Conservation (phyloP, 1,284 basidiomycete genomes). For the Cryptococcus floricola region DNA sequence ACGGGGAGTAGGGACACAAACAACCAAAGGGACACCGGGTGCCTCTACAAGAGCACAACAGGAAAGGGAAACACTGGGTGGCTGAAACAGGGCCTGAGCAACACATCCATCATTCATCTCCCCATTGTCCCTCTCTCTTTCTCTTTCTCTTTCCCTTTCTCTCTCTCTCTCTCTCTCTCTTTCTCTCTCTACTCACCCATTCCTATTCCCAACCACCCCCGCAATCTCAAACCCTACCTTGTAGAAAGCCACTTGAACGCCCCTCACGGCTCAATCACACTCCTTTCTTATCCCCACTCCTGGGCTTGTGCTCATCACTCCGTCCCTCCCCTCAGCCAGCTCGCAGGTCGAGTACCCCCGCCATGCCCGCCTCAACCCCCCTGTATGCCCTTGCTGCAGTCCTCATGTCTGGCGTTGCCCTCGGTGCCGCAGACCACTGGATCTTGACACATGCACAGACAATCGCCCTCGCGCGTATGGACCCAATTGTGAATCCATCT, state of each 20-base stretch:
- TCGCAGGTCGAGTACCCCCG: slow-evolving; percentile 10
- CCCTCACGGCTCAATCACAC: slow-evolving; percentile 8
- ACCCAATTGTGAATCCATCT: slow-evolving; percentile 49
- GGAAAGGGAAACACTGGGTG: no score
- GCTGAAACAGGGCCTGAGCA: no score
- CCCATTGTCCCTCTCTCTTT: background rate
- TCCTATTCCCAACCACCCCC: background rate
- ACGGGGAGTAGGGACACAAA: no score
- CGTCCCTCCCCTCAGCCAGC: background rate
- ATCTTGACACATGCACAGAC: slow-evolving; percentile 30
- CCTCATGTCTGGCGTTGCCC: slow-evolving; percentile 5
- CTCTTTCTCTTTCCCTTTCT: background rate
- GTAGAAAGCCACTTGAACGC: background rate
- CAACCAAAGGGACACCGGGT: no score
- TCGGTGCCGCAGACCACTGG: slow-evolving; percentile 24
- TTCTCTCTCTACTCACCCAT: background rate
- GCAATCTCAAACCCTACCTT: background rate
- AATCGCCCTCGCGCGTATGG: slow-evolving; percentile 41
- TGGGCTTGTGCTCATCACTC: background rate
- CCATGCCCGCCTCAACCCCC: background rate
- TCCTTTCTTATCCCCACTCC: slow-evolving; percentile 3
- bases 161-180: background rate
- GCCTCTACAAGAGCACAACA: no score
- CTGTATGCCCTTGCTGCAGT: slow-evolving; percentile 5
- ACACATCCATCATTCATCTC: background rate